Percentiles rank a stretch among this genome's conserved stretches.
Evolutionary conservation across 2,329 filamentous ascomycete species (phyloP).

Genomic region (Colletotrichum sp.): DNA sequence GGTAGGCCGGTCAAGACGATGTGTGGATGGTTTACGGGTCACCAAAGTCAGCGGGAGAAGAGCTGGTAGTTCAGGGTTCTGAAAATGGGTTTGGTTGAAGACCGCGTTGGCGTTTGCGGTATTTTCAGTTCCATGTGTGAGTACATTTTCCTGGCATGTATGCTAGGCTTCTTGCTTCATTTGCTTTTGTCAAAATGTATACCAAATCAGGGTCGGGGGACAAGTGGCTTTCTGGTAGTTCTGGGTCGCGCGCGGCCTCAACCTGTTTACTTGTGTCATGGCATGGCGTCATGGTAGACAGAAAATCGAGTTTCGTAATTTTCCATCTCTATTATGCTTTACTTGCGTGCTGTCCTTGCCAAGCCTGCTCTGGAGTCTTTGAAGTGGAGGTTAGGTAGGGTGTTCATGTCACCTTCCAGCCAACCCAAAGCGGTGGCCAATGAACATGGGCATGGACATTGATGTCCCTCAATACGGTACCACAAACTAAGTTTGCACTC

Average conservation of each 20-base stretch:
- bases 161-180: not conserved
- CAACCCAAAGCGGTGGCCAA: not conserved
- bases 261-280: constrained; percentile 1
- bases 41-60: not conserved
- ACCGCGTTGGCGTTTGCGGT: not conserved
- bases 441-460: not conserved
- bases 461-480: not conserved
- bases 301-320: not conserved
- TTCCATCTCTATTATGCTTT: not conserved
- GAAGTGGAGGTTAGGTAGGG: not conserved
- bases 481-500: not conserved
- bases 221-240: not conserved
- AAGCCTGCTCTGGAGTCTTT: not conserved
- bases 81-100: not conserved
- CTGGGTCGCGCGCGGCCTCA: not conserved
- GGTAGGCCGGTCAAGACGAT: constrained; percentile 56
- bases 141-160: not conserved
- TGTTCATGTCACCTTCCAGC: not conserved
- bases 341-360: not conserved
- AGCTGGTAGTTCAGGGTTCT: not conserved
- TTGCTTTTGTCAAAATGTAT: constrained; percentile 12
- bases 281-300: constrained; percentile 18
- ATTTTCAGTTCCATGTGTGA: constrained; percentile 1
- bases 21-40: not conserved
- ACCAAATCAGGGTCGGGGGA: constrained; percentile 5